Percentiles rank a stretch among this genome's conserved stretches.
These are phyloP conservation scores for Ailanthus altissimus DNA, from an alignment of 345 rosid genomes.

Conservation along the genomic window DNA sequence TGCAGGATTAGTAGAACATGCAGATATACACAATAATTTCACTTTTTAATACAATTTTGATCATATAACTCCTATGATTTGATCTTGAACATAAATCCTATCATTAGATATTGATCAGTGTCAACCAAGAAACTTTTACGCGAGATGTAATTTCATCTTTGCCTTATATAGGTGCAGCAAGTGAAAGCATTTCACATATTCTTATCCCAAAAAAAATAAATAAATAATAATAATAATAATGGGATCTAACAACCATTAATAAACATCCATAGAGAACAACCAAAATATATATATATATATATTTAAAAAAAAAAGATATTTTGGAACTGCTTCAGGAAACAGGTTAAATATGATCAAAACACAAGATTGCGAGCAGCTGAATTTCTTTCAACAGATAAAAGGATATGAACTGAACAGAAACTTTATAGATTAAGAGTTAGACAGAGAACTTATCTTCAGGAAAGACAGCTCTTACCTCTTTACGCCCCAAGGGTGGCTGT, in stretches of 20 bases:
- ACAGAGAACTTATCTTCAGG: background rate
- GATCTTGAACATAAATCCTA: too few species aligned
- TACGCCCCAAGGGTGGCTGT: conserved; percentile 64
- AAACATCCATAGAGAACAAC: background rate
- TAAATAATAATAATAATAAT: too few species aligned
- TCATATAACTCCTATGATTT: background rate
- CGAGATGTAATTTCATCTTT: background rate
- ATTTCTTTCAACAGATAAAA: background rate
- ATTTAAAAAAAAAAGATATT: too few species aligned
- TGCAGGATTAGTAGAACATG: background rate
- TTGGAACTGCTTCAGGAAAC: conserved; percentile 6
- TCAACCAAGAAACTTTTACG: background rate
- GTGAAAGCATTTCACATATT: background rate
- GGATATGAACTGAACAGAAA: background rate
- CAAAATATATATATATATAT: too few species aligned
- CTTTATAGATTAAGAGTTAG: background rate
- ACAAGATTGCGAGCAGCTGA: background rate
- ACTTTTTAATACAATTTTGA: background rate
- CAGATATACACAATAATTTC: background rate
- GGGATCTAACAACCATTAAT: background rate
- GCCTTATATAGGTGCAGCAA: background rate
- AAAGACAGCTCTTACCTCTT: conserved; percentile 58
- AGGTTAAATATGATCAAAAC: background rate
- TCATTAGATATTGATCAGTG: background rate
- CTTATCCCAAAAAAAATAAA: too few species aligned